Evolutionary conservation across 2,329 filamentous ascomycete species (phyloP), one percentile per base, ranked within the genome.

Genomic region (Xylaria sp.): DNA sequence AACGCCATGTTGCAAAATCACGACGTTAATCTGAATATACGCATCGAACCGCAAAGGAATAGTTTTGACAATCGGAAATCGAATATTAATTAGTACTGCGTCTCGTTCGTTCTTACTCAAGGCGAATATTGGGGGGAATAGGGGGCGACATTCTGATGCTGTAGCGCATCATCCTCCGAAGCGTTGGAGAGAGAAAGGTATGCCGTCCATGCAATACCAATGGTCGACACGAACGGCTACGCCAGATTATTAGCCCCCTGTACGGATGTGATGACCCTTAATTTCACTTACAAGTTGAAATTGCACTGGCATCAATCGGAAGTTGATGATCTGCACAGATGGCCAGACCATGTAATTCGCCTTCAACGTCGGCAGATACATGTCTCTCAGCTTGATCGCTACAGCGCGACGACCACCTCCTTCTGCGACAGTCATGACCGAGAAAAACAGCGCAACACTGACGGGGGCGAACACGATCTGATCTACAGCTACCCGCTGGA

Each of bases 341-440:
- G 94, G 94, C 94, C 94, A 99, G 23, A 99, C 83, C 68, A 96
- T 80, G 70, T 89, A 99, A 76, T 99, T 99, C 67, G 93, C 92
- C 80, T 97, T 96, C 66, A 99, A 80, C 7, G 94, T 93, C 11
- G 93, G 92, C 59, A 97, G 75, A 73, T 96, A 99, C 76, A 97
- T 92, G 72, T 97, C 93, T 70, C 89, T 84, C 68, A 99, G 87
- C 80, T 99, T 99, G 72, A 87, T 83, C 63, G 81, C 77, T 54
- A 99, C 82, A 6, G 90, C 92, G 61, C 89, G 83, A 69, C 84
- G 85, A 37, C 92, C 91, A 59, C 94, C 94, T 30, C 94, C 94
- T 76, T 99, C 94, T 10, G 93, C 90, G 13, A 97, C 76, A 0
- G 94, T 97, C 93, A 99, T 97, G 76, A 88, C 93, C 0, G 90